Evolutionary conservation across 2,329 filamentous ascomycete genomes (phyloP), one percentile per base, ranked within the genome.

Genomic region (Fusarium sp.): DNA sequence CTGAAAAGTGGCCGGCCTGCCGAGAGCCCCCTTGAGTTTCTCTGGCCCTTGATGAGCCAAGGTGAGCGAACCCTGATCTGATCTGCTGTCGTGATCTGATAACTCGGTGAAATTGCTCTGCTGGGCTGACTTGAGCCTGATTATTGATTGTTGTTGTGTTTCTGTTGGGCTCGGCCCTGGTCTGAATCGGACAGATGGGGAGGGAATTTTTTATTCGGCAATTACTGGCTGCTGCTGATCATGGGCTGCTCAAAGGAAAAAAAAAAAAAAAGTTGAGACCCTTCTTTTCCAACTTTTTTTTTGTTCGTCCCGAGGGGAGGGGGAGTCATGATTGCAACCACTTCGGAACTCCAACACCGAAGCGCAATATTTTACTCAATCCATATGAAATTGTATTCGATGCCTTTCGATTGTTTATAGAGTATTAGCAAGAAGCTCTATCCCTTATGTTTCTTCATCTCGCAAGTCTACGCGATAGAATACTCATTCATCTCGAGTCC

Each of bases 211-310:
- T 66, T 62, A 74, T 72, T 75, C 64, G 70, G 59, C 71, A 73
- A 69, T 73, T 36, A 40, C 33, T 57, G n/a, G 33, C 51, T 64
- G 67, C 27, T 51, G 46, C 71, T 74, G 58, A 62, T 70, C 33
- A 36, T 56, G 29, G 67, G 58, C 53, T 57, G 36, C 44, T 36
- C 33, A 61, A 59, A 42, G 35, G 14, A 27, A 27, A 33, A 33
- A 17, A 17, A 29, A n/a, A 58, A 60, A 53, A 69, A 61, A 63
- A 49, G 36, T 61, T 29, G 38, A 66, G 71, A 73, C 71, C 71
- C 60, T 73, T 71, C 63, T 65, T 74, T 64, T n/a, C 60, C n/a
- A 69, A 69, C 46, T 44, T 65, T 71, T 73, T 72, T 67, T 67
- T 49, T 22, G 35, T 66, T 27, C 31, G 38, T 55, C 36, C 20